A percentile compares a stretch with the other conserved stretches of the same genome.
Evolutionary conservation across 2,329 filamentous ascomycete species (phyloP).

Genomic region (Ciborinia camelliae): DNA sequence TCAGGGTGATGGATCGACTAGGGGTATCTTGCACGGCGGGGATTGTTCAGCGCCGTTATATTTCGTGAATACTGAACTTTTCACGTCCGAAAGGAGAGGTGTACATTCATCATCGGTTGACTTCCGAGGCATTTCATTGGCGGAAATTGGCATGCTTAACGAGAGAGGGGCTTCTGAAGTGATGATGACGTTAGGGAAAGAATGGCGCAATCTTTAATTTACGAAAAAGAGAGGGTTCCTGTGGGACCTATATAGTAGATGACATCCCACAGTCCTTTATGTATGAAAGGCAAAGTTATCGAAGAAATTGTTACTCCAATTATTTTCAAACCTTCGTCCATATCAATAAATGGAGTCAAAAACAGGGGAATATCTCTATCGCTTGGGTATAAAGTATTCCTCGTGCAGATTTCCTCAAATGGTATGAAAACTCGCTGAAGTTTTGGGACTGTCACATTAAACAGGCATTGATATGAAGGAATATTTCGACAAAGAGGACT

Average conservation of each 20-base stretch:
- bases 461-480: background rate
- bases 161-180: background rate
- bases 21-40: background rate
- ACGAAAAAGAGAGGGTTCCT: background rate
- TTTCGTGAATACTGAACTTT: background rate
- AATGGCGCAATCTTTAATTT: background rate
- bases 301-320: background rate
- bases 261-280: background rate
- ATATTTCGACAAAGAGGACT: background rate
- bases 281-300: background rate
- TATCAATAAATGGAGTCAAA: background rate
- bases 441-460: background rate
- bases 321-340: no score
- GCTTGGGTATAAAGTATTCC: no score
- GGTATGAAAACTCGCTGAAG: background rate
- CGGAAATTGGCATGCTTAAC: background rate
- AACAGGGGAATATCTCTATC: background rate
- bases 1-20: background rate
- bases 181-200: background rate
- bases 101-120: background rate
- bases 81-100: background rate
- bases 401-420: background rate
- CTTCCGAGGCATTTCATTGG: no score
- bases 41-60: background rate
- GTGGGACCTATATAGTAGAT: background rate